Evolutionary conservation across 2,329 filamentous ascomycete genomes (phyloP), one percentile per base, ranked within the genome.

Genomic region (Neofusicoccum ribis): DNA sequence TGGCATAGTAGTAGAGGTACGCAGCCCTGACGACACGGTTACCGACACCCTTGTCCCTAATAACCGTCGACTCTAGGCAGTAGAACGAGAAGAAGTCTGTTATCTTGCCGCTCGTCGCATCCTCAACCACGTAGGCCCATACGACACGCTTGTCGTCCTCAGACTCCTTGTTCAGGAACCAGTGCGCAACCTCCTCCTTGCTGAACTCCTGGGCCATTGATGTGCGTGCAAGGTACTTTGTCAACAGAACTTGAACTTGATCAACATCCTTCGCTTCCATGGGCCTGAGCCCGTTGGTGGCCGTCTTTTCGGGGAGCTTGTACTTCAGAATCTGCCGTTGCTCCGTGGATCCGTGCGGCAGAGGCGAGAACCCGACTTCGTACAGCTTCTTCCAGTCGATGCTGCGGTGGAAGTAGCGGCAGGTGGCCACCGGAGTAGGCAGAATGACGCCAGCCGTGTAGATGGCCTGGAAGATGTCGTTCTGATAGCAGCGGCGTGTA

Each of bases 1-100:
- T 91, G 65, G 91, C 95, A 76, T 99, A 99, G 84, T 99, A 99
- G 82, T 94, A 99, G 64, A 98, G 86, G 79, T 99, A 99, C 36
- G 95, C 95, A 3, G 94, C 95, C 69, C 89, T 90, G 72, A 99
- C 88, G 65, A 88, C 87, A 66, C 88, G 85, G 80, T 96, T 90
- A 76, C 91, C 91, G 51, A 86, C 82, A 14, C 39, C 43, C 31
- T 60, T 41, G 74, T 92, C 88, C 70, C 90, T 89, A 72, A 99
- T 96, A 66, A 97, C 91, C 1, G 92, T 95, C 15, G 93, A 97
- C 76, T 97, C 93, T 39, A 99, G 89, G 74, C 88, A 89, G 83
- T 98, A 99, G 81, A 98, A 99, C 43, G 93, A 97, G 81, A 97
- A 90, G 81, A 97, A 97, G 79, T 99, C 95, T 43, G 92, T 97